These are phyloP conservation scores for Emmonsia crescens DNA, from an alignment of 2,329 filamentous ascomycete genomes.

Conservation along the genomic window DNA sequence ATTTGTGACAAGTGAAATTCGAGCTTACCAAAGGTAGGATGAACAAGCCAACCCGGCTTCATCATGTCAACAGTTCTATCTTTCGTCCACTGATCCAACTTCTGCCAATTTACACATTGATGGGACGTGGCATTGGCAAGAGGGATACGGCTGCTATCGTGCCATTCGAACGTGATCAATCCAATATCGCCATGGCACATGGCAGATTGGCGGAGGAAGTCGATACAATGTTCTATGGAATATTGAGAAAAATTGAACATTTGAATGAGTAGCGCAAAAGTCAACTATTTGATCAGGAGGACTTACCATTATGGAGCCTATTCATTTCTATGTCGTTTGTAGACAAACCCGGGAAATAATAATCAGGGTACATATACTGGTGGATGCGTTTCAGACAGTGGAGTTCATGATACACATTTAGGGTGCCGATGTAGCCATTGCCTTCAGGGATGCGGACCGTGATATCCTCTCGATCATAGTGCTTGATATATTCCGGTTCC, in stretches of 20 bases:
- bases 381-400: constrained; percentile 7
- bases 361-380: constrained; percentile 5
- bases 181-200: constrained; percentile 7
- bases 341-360: constrained; percentile 4
- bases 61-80: constrained; percentile 1
- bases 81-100: constrained; percentile 1
- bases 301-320: constrained; percentile 6
- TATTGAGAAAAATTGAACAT: background rate
- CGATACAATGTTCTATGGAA: constrained; percentile 6
- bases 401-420: constrained; percentile 5
- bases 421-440: background rate
- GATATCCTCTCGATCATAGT: background rate
- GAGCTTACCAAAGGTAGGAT: background rate
- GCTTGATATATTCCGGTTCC: constrained; percentile 1
- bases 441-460: background rate
- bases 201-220: constrained; percentile 7
- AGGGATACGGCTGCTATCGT: background rate
- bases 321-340: constrained; percentile 1
- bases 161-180: constrained; percentile 3
- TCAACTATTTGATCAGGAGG: background rate
- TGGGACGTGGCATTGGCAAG: background rate
- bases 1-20: background rate
- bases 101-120: constrained; percentile 1
- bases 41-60: constrained; percentile 1
- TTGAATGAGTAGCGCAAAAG: background rate